Evolutionary conservation across 345 rosid species (phyloP), one percentile per base, ranked within the genome.

Genomic region (Dipteronia dyeriana): DNA sequence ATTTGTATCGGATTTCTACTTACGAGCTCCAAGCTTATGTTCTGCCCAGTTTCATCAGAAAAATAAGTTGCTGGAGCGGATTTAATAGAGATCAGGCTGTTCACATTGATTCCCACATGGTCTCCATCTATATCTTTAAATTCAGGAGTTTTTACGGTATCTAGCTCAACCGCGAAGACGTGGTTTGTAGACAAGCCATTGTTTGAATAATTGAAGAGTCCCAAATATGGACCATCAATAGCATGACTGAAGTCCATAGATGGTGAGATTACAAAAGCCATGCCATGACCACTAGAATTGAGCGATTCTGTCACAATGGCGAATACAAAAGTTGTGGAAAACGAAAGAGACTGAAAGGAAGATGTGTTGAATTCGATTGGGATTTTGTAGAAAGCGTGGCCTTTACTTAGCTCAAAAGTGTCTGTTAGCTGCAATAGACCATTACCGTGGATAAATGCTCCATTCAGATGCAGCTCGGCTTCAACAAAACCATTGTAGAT

Each of bases 191-290:
- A 17, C 17, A 23, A 11, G 13, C 84, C 86, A 26, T 69, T 62
- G 66, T 71, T 78, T 66, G 75, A 14, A 6, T 0, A 0, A 22
- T 78, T 84, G 68, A 84, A 72, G 26, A 84, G 72, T 43, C 86
- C 84, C 0, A 84, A 53, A 66, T 76, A 85, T 31, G 77, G 39
- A 39, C 69, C 39, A 1, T 77, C 79, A 2, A 68, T 0, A 68
- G 82, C 88, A 0, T 63, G 9, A 1, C 8, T 20, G n/a, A 86
- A 72, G 29, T 81, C 80, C 76, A 29, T 76, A 0, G 83, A 70
- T 0, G 88, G 85, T 53, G 92, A 79, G 29, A 89, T 80, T 66
- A 71, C 68, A 38, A 88, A 83, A 68, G 90, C 83, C 14, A 88
- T 7, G 57, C 91, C 91, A 64, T 86, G 73, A 71, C 91, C 90